Percentiles rank a stretch among this genome's conserved stretches.
These are phyloP conservation scores for Diutina neorugosa DNA, from an alignment of 1,139 yeast genomes.

Conservation along the genomic window DNA sequence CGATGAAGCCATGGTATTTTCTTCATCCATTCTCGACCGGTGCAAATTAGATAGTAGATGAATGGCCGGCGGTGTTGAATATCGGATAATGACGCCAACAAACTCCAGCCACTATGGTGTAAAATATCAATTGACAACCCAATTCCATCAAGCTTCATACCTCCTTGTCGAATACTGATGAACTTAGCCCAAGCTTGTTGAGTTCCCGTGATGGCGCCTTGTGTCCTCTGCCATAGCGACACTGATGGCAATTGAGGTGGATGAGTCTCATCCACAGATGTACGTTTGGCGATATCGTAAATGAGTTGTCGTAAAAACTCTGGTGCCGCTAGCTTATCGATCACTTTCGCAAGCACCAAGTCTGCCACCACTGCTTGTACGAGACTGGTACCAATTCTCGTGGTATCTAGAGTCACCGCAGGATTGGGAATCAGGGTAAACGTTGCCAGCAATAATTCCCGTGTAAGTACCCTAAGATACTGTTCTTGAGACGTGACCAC, in stretches of 20 bases:
- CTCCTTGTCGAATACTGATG: conserved; percentile 6
- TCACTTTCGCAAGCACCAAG: conserved; percentile 19
- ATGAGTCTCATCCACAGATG: neutral
- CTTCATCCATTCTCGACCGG: neutral
- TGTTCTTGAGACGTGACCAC: conserved; percentile 4
- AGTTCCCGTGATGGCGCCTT: neutral
- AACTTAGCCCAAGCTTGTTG: conserved; percentile 6
- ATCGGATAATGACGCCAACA: neutral
- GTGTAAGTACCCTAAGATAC: conserved; percentile 18
- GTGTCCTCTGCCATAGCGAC: neutral
- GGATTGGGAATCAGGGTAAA: conserved; percentile 13
- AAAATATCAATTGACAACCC: neutral
- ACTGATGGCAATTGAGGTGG: neutral
- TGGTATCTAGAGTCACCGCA: conserved; percentile 11
- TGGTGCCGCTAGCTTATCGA: conserved; percentile 20
- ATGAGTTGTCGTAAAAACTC: conserved; percentile 16
- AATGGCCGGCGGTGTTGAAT: neutral
- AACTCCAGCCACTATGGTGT: neutral
- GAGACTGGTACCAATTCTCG: conserved; percentile 16
- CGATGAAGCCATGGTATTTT: neutral
- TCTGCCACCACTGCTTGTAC: conserved; percentile 21
- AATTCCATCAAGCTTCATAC: conserved; percentile 6
- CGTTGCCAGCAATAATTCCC: conserved; percentile 13
- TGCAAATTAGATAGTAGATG: neutral
- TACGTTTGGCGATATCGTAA: conserved; percentile 3